Evolutionary conservation across 164 flowering plant genomes (phyloP).

Genomic region (Warburgia ugandensis): DNA sequence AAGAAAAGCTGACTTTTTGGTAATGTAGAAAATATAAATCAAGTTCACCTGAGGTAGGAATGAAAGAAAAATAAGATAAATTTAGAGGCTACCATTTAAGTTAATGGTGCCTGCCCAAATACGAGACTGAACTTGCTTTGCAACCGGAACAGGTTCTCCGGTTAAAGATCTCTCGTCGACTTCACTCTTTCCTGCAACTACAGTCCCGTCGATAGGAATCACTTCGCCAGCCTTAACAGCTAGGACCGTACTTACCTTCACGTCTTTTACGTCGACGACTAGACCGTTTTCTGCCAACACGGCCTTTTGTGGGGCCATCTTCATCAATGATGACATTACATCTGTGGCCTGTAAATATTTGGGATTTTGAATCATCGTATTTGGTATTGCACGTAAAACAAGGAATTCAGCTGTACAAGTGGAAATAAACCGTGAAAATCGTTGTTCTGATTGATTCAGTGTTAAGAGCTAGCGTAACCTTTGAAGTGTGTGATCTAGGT

Average conservation of each 20-base stretch:
- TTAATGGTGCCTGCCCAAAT: constrained; percentile 96
- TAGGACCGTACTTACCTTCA: constrained; percentile 49
- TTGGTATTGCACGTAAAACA: too few species aligned
- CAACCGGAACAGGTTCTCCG: constrained; percentile 80
- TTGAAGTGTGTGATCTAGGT: too few species aligned
- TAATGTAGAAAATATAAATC: too few species aligned
- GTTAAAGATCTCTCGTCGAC: constrained; percentile 83
- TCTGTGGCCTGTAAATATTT: constrained; percentile 49
- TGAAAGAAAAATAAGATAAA: neutral
- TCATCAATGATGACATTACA: constrained; percentile 70
- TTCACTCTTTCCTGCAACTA: constrained; percentile 73
- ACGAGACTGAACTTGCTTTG: constrained; percentile 53
- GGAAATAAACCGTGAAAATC: neutral
- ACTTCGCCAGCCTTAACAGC: constrained; percentile 88
- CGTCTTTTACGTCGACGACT: constrained; percentile 52
- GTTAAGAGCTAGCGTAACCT: too few species aligned
- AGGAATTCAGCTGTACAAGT: neutral
- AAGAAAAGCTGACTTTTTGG: neutral
- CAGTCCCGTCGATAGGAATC: constrained; percentile 78
- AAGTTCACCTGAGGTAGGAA: neutral
- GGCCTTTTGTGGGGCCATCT: constrained; percentile 71
- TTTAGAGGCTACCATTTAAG: constrained; percentile 54
- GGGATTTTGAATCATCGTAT: too few species aligned
- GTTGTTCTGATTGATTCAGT: too few species aligned
- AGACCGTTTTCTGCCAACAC: constrained; percentile 74